Percentiles rank a stretch among this genome's conserved stretches.
Evolutionary conservation across 208 protist species (phyloP).

Genomic region (Trypanosoma melophagium): DNA sequence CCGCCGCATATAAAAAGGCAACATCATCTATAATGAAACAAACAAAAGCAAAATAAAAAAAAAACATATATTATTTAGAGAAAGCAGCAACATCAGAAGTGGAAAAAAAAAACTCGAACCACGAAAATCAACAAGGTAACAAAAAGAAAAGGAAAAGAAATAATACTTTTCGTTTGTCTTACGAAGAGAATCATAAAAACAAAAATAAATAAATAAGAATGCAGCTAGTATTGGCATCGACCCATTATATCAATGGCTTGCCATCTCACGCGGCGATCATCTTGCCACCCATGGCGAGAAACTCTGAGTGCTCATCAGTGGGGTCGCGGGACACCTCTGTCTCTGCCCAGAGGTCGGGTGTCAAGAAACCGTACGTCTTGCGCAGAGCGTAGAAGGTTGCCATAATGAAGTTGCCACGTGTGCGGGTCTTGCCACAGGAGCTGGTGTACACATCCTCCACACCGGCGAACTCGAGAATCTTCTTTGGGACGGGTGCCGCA

Average conservation of each 20-base stretch:
- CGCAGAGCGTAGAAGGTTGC: constrained; percentile 97
- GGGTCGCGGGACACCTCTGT: constrained; percentile 87
- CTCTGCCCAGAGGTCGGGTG: constrained; percentile 98
- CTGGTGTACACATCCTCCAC: constrained; percentile 99
- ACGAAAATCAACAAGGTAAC: neutral
- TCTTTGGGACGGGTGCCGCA: constrained; percentile 97
- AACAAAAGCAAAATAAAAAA: constrained; percentile 8
- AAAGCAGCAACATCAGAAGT: neutral
- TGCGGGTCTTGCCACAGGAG: constrained; percentile 96
- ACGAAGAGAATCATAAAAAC: constrained; percentile 8
- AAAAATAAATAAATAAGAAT: constrained; percentile 22
- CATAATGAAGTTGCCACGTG: constrained; percentile 99
- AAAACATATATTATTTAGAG: constrained; percentile 1
- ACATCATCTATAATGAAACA: neutral
- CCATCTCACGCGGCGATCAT: constrained; percentile 24
- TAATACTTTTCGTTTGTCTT: neutral
- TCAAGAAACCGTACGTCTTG: constrained; percentile 98
- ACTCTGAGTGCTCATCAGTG: constrained; percentile 91
- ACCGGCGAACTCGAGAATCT: constrained; percentile 98
- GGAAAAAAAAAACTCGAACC: constrained; percentile 1
- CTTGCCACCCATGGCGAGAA: constrained; percentile 59
- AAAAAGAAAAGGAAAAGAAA: constrained; percentile 18
- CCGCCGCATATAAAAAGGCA: neutral
- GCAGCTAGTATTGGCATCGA: constrained; percentile 16
- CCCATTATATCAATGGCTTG: neutral